phyloP scores from a whole-genome alignment of 1,139 yeast species.

The Saccharomyces hybrid region DNA sequence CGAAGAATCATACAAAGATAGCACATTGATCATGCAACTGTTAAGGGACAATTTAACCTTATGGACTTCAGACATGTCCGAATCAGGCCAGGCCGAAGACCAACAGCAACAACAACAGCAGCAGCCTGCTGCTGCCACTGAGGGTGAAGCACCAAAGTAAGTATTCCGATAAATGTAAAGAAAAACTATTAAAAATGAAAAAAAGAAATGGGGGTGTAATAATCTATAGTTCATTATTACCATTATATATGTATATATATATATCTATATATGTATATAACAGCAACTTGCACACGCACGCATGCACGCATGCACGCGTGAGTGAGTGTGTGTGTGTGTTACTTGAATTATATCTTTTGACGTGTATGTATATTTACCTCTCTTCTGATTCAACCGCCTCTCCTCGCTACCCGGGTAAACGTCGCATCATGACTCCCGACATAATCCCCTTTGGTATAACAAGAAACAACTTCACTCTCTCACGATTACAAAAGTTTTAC shows the following conservation, averaged over 20 bases:
- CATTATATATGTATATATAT: neutral
- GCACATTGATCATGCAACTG: no score
- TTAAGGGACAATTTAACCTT: no score
- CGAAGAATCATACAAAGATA: no score
- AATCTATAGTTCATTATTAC: neutral
- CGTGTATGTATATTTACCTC: neutral
- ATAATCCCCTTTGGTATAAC: neutral
- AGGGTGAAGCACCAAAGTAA: slow-evolving; percentile 30
- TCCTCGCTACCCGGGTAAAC: neutral
- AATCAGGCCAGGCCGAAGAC: no score
- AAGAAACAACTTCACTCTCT: neutral
- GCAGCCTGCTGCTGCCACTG: slow-evolving; percentile 28
- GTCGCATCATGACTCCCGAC: neutral
- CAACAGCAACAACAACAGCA: no score
- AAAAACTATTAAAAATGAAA: neutral
- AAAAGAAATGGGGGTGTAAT: slow-evolving; percentile 1
- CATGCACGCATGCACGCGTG: neutral
- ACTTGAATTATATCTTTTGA: neutral
- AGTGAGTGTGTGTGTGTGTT: neutral
- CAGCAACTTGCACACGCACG: neutral
- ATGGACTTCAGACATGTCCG: no score
- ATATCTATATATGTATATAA: neutral
- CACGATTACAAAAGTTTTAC: neutral
- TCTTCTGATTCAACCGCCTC: neutral
- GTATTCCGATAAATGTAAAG: neutral